Evolutionary conservation across 345 rosid genomes (phyloP).

Genomic region (Brassica incana): DNA sequence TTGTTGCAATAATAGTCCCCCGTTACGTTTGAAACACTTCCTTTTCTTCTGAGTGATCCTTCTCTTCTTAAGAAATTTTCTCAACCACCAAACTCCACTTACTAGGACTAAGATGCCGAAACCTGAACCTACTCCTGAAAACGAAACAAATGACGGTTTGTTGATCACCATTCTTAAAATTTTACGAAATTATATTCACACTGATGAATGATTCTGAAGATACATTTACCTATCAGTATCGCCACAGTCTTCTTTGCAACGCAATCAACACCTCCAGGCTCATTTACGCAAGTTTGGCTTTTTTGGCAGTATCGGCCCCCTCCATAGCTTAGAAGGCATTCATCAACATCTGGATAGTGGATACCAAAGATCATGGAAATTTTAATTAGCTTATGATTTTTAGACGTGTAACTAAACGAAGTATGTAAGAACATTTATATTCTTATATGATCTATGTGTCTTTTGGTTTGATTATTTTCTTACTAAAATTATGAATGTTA

Average conservation of each 20-base stretch:
- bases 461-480: too few species aligned
- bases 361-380: background rate
- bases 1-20: constrained; percentile 18
- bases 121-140: constrained; percentile 6
- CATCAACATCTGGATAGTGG: background rate
- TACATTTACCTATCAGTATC: background rate
- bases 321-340: background rate
- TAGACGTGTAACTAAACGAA: background rate
- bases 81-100: background rate
- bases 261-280: background rate
- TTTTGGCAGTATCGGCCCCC: background rate
- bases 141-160: background rate
- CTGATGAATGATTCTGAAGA: background rate
- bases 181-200: background rate
- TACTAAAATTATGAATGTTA: background rate
- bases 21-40: constrained; percentile 13
- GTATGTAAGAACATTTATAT: background rate
- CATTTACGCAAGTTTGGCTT: background rate
- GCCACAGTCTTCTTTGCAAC: background rate
- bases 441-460: background rate
- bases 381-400: background rate
- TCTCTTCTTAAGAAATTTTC: constrained; percentile 3
- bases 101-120: background rate
- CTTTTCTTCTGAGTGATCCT: background rate
- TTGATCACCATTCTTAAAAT: background rate